phyloP scores from a whole-genome alignment of 208 protist species.

The Wallacemonas sp. region DNA sequence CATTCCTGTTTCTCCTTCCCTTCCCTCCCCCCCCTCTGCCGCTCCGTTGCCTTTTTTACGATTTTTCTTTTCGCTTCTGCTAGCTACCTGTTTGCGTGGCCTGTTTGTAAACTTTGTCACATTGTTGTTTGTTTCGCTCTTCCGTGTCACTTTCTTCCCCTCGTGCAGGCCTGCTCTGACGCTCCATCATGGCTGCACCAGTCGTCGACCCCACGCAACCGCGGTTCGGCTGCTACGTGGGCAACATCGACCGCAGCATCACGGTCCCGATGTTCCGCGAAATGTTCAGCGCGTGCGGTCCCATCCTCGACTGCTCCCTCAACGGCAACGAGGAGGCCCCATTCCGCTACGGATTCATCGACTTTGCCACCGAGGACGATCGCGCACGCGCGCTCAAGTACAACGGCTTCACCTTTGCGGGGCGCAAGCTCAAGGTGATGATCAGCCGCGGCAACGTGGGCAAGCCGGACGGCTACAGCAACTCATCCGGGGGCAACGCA shows the following conservation, averaged over 20 bases:
- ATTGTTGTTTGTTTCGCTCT: too few relatives aligned
- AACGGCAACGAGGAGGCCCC: constrained; percentile 78
- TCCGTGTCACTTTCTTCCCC: neutral
- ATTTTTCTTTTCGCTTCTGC: too few relatives aligned
- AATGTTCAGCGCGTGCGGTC: constrained; percentile 80
- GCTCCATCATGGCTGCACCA: constrained; percentile 25
- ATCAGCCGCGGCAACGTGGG: constrained; percentile 87
- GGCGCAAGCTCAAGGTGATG: constrained; percentile 80
- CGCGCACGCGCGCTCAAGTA: constrained; percentile 80
- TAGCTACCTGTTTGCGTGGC: too few relatives aligned
- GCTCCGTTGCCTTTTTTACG: too few relatives aligned
- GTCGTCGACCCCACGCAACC: constrained; percentile 31
- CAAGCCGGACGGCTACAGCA: constrained; percentile 36
- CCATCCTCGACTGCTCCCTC: constrained; percentile 84
- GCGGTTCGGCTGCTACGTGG: constrained; percentile 84
- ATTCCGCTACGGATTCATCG: constrained; percentile 89
- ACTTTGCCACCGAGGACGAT: constrained; percentile 82
- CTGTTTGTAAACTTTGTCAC: too few relatives aligned
- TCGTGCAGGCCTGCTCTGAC: too few relatives aligned
- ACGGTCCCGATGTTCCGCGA: constrained; percentile 77
- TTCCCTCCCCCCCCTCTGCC: too few relatives aligned
- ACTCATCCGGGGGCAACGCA: neutral
- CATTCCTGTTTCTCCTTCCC: too few relatives aligned
- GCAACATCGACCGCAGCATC: constrained; percentile 84
- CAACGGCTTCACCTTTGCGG: constrained; percentile 80